A percentile compares a stretch with the other conserved stretches of the same genome.
Conservation (phyloP, 75 land plant genomes). For the Pinus tabuliformis region DNA sequence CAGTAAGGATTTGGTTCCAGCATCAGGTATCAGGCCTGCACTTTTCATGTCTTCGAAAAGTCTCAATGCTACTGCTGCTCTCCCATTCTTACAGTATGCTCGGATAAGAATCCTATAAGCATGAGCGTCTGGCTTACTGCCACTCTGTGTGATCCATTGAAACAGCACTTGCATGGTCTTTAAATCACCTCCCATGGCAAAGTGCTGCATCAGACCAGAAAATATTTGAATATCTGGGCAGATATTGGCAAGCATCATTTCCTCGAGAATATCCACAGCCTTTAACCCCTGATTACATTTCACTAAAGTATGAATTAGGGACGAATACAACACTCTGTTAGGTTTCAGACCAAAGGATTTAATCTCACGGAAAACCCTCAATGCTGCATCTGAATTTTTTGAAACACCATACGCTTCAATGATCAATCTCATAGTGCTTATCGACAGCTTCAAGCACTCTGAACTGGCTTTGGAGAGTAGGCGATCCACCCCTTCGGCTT, state of each 20-base stretch:
- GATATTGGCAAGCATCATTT: constrained; percentile 47
- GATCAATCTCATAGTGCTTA: constrained; percentile 38
- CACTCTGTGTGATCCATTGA: constrained; percentile 38
- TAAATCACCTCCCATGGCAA: constrained; percentile 47
- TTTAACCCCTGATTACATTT: constrained; percentile 36
- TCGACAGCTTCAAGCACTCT: constrained; percentile 47
- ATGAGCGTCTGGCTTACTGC: constrained; percentile 51
- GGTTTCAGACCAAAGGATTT: constrained; percentile 17
- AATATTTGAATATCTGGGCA: constrained; percentile 49
- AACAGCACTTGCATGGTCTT: constrained; percentile 43
- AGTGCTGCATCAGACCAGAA: constrained; percentile 56
- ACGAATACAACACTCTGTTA: constrained; percentile 45
- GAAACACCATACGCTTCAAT: constrained; percentile 68
- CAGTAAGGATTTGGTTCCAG: constrained; percentile 38
- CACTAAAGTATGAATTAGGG: constrained; percentile 48
- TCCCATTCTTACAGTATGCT: constrained; percentile 52
- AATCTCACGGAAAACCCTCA: constrained; percentile 32
- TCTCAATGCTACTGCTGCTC: constrained; percentile 53
- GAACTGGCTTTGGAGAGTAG: constrained; percentile 39
- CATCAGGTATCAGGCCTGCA: constrained; percentile 36
- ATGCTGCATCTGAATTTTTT: constrained; percentile 49
- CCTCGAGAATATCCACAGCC: constrained; percentile 45
- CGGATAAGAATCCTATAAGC: constrained; percentile 45
- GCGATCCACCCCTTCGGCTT: constrained; percentile 37
- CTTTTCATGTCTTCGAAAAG: constrained; percentile 59